These are phyloP conservation scores for Trichoderma sp. DNA, from an alignment of 2,329 filamentous ascomycete species.

Conservation along the genomic window DNA sequence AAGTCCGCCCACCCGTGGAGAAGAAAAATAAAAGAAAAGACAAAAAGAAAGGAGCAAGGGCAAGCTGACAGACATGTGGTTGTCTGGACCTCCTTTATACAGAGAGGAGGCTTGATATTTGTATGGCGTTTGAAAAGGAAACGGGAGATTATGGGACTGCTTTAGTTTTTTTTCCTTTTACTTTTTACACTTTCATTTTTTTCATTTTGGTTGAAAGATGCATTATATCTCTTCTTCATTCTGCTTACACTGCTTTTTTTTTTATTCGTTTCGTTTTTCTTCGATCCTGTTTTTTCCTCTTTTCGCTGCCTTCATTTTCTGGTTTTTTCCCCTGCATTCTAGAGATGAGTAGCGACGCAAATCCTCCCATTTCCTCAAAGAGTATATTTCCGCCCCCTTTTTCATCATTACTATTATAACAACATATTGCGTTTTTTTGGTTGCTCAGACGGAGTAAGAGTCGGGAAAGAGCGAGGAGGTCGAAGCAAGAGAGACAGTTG, in stretches of 20 bases:
- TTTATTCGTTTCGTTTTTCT: conserved; percentile 30
- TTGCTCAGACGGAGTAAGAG: conserved; percentile 9
- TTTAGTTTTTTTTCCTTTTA: conserved; percentile 27
- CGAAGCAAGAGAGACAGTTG: not conserved
- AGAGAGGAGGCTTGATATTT: conserved; percentile 32
- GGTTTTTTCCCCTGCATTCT: conserved; percentile 31
- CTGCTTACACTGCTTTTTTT: conserved; percentile 25
- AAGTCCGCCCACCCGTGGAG: conserved; percentile 20
- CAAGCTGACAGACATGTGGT: conserved; percentile 18
- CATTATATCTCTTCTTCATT: conserved; percentile 29
- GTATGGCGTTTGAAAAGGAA: conserved; percentile 39
- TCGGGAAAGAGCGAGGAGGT: not conserved
- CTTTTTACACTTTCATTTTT: conserved; percentile 24
- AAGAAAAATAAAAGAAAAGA: conserved; percentile 3
- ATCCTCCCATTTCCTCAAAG: conserved; percentile 33
- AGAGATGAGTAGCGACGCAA: conserved; percentile 35
- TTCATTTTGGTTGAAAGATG: conserved; percentile 28
- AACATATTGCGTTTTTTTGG: conserved; percentile 1
- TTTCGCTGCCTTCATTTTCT: conserved; percentile 28
- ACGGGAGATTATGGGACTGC: conserved; percentile 28
- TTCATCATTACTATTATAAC: conserved; percentile 7
- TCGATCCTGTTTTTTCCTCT: conserved; percentile 10
- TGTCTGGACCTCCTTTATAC: conserved; percentile 28
- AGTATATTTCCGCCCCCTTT: conserved; percentile 22
- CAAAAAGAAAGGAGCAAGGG: not conserved